Evolutionary conservation across 331 rosid genomes (phyloP).

Genomic region (Malus hybrid): DNA sequence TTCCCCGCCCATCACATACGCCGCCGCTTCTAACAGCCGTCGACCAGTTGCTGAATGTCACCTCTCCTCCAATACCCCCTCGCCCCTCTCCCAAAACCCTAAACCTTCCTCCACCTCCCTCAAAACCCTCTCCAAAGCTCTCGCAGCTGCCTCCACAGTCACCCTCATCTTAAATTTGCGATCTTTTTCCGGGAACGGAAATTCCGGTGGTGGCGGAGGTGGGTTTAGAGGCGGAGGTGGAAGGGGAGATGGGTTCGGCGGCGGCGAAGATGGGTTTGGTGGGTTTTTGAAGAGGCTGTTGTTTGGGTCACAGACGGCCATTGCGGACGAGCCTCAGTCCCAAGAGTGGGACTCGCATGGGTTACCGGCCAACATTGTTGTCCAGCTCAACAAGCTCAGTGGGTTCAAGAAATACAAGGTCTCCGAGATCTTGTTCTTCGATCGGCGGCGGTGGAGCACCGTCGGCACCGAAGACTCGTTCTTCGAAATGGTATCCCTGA

Average conservation of each 20-base stretch:
- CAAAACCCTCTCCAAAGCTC: constrained; percentile 46
- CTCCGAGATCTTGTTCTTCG: constrained; percentile 73
- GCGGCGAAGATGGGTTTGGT: constrained; percentile 33
- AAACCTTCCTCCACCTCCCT: constrained; percentile 16
- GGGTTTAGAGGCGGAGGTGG: constrained; percentile 15
- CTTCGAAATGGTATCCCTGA: constrained; percentile 80
- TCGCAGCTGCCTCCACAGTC: constrained; percentile 56
- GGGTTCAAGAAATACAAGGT: constrained; percentile 83
- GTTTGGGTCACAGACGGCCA: constrained; percentile 36
- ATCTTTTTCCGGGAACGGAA: constrained; percentile 21
- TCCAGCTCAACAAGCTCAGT: constrained; percentile 80
- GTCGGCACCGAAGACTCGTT: constrained; percentile 82
- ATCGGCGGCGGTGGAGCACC: constrained; percentile 44
- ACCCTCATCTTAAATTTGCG: constrained; percentile 36
- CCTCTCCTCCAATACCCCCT: not conserved
- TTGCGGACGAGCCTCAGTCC: constrained; percentile 60
- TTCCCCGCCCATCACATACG: constrained; percentile 6
- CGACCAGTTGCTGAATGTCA: constrained; percentile 28
- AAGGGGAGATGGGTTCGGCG: constrained; percentile 9
- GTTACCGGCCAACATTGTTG: constrained; percentile 70
- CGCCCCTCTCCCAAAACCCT: constrained; percentile 26
- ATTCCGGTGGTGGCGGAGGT: constrained; percentile 21
- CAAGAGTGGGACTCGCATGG: constrained; percentile 91
- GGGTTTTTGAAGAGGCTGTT: constrained; percentile 60
- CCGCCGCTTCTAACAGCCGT: not conserved